These are phyloP conservation scores for Acanthamoeba sp. DNA, from an alignment of 208 protist species.

Conservation along the genomic window DNA sequence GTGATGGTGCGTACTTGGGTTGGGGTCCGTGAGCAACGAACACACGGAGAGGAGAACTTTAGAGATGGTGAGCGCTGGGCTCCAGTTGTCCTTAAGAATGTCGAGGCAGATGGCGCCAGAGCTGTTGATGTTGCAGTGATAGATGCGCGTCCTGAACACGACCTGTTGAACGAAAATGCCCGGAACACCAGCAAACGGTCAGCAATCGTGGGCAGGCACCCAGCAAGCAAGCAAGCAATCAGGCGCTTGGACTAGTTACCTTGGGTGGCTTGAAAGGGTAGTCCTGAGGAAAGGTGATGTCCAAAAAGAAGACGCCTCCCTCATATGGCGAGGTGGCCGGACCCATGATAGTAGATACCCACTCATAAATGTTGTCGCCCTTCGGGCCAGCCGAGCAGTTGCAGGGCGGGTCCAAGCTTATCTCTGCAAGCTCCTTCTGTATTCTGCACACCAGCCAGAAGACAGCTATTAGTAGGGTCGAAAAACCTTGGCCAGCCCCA, in stretches of 20 bases:
- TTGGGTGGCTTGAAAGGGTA: conserved; percentile 95
- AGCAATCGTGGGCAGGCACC: too few relatives aligned
- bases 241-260: too few relatives aligned
- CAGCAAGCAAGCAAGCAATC: too few relatives aligned
- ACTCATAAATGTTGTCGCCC: conserved; percentile 88
- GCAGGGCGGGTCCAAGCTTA: conserved; percentile 83
- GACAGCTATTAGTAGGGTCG: too few relatives aligned
- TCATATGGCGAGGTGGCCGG: conserved; percentile 90
- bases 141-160: conserved; percentile 92
- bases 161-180: conserved; percentile 76
- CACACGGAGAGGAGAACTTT: conserved; percentile 95
- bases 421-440: conserved; percentile 85
- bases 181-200: not conserved
- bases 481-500: too few relatives aligned
- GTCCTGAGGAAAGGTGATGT: conserved; percentile 92
- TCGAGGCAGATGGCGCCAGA: conserved; percentile 94
- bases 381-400: conserved; percentile 86
- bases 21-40: conserved; percentile 93
- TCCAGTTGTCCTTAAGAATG: conserved; percentile 95
- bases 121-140: conserved; percentile 94
- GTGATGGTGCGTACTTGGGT: conserved; percentile 87
- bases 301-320: conserved; percentile 93
- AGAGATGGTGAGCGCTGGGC: conserved; percentile 93
- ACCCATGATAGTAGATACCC: conserved; percentile 92
- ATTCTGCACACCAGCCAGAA: conserved; percentile 72